Percentiles rank a stretch among this genome's conserved stretches.
Evolutionary conservation across 1,284 basidiomycete species (phyloP).

Genomic region (Leccinum fuscescens): DNA sequence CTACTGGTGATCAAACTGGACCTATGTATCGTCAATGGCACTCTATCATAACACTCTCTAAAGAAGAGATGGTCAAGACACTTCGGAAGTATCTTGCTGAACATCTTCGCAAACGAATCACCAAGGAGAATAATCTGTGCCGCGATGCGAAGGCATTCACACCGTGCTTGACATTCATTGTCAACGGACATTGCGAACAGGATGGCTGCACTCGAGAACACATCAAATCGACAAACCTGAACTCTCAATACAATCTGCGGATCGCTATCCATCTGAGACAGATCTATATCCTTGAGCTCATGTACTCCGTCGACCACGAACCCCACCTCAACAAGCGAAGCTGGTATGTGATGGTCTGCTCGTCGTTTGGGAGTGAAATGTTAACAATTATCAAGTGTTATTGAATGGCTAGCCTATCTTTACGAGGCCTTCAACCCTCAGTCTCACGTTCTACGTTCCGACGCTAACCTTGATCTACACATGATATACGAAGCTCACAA

Average conservation of each 20-base stretch:
- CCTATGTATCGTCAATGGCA: neutral
- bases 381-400: slow-evolving; percentile 3
- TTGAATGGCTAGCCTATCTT: slow-evolving; percentile 36
- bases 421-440: slow-evolving; percentile 43
- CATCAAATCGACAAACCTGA: slow-evolving; percentile 23
- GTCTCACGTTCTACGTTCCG: slow-evolving; percentile 37
- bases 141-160: slow-evolving; percentile 33
- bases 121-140: slow-evolving; percentile 37
- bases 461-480: slow-evolving; percentile 31
- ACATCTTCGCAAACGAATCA: slow-evolving; percentile 34
- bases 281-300: slow-evolving; percentile 42
- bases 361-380: neutral
- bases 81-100: slow-evolving; percentile 27
- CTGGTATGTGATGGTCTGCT: slow-evolving; percentile 19
- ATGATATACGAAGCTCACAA: slow-evolving; percentile 38
- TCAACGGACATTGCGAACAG: slow-evolving; percentile 38
- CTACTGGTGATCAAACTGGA: neutral
- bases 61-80: slow-evolving; percentile 3
- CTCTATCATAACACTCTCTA: slow-evolving; percentile 4
- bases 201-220: slow-evolving; percentile 41
- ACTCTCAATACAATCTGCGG: slow-evolving; percentile 38
- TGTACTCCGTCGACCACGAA: slow-evolving; percentile 20
- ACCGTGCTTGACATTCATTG: slow-evolving; percentile 40
- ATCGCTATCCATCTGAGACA: slow-evolving; percentile 48
- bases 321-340: slow-evolving; percentile 1